Conservation (phyloP, 2,329 filamentous ascomycete species). For the Pseudogymnoascus destructans region DNA sequence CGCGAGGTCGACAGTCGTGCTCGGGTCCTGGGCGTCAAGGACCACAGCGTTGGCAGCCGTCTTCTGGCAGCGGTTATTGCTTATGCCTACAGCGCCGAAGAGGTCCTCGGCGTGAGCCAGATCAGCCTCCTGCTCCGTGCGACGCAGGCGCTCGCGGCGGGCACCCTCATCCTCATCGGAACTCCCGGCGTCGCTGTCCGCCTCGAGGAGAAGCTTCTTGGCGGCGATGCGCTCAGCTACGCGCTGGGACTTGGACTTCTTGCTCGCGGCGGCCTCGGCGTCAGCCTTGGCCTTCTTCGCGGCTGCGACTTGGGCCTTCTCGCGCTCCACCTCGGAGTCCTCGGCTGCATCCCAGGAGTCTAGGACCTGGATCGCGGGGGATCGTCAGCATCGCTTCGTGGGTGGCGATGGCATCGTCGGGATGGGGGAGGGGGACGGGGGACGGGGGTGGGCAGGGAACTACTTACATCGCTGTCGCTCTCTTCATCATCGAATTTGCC, state of each 20-base stretch:
- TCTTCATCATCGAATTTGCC: slow-evolving; percentile 89
- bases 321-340: slow-evolving; percentile 90
- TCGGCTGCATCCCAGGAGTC: slow-evolving; percentile 96
- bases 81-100: slow-evolving; percentile 62
- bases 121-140: slow-evolving; percentile 76
- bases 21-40: slow-evolving; percentile 60
- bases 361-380: slow-evolving; percentile 48
- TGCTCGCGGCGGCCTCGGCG: slow-evolving; percentile 73
- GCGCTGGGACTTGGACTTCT: slow-evolving; percentile 80
- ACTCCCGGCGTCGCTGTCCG: slow-evolving; percentile 43
- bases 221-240: slow-evolving; percentile 64
- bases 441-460: slow-evolving; percentile 20
- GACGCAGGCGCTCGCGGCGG: slow-evolving; percentile 59
- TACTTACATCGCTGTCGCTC: slow-evolving; percentile 59
- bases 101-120: slow-evolving; percentile 83
- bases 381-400: slow-evolving; percentile 9
- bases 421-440: background rate
- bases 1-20: slow-evolving; percentile 67
- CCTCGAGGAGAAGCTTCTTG: slow-evolving; percentile 40
- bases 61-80: slow-evolving; percentile 52
- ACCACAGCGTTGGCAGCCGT: slow-evolving; percentile 52
- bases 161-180: slow-evolving; percentile 60
- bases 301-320: slow-evolving; percentile 79
- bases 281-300: slow-evolving; percentile 83
- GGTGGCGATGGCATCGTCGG: background rate